A percentile compares a stretch with the other conserved stretches of the same genome.
Evolutionary conservation across 1,284 basidiomycete genomes (phyloP).

Genomic region (Hymenochaete sp.): DNA sequence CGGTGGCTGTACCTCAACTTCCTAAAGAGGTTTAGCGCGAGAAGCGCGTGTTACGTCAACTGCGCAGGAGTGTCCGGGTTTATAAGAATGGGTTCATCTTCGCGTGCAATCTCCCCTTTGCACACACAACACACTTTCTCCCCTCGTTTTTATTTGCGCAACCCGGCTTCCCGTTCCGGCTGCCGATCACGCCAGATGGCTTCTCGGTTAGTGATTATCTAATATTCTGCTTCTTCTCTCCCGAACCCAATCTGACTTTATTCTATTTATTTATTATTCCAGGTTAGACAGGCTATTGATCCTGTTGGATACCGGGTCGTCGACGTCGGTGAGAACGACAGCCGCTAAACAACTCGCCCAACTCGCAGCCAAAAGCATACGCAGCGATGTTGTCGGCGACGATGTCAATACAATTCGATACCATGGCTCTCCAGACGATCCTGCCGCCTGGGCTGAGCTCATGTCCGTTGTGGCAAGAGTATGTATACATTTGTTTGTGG

Average conservation of each 20-base stretch:
- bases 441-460: slow-evolving; percentile 70
- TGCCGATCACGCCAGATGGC: no score
- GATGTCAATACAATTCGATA: slow-evolving; percentile 57
- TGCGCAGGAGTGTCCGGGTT: no score
- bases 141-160: no score
- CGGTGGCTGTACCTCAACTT: no score
- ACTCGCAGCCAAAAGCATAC: slow-evolving; percentile 74
- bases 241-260: neutral
- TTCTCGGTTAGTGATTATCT: slow-evolving; percentile 13
- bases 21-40: no score
- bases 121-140: no score
- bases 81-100: no score
- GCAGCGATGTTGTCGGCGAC: slow-evolving; percentile 73
- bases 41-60: no score
- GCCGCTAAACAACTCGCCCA: slow-evolving; percentile 91
- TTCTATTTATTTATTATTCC: slow-evolving; percentile 6
- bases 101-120: no score
- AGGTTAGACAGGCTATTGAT: slow-evolving; percentile 90
- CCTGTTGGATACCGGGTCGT: slow-evolving; percentile 85
- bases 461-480: slow-evolving; percentile 79
- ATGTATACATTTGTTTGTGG: slow-evolving; percentile 23
- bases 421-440: slow-evolving; percentile 50
- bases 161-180: slow-evolving; percentile 4
- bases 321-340: slow-evolving; percentile 75
- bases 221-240: neutral